Evolutionary conservation across 352 stramenopile genomes (phyloP), one percentile per base, ranked within the genome.

Genomic region (Vaucheria bursata): DNA sequence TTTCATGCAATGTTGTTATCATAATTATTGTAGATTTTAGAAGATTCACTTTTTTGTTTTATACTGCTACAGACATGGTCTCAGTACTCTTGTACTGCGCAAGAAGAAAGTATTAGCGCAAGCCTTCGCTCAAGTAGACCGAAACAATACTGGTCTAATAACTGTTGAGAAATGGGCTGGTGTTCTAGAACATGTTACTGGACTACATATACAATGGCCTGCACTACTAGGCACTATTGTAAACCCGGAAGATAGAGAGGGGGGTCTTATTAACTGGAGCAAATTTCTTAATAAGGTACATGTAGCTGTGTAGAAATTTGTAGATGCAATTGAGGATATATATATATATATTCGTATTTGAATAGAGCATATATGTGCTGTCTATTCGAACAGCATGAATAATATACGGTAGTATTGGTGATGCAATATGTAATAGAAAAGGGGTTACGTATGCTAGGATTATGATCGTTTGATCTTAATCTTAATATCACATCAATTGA

Each of bases 41-140:
- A n/a, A n/a, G n/a, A n/a, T n/a, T n/a, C n/a, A n/a, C n/a, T n/a
- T n/a, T n/a, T n/a, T n/a, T n/a, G n/a, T n/a, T n/a, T n/a, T n/a
- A n/a, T n/a, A n/a, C n/a, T n/a, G n/a, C n/a, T n/a, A 33, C n/a
- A 68, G 66, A 52, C 69, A 32, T 35, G 64, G 73, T 2, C 65
- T 86, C 53, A 69, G 49, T 2, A 76, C 76, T 31, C 80, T 86
- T 1, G 79, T 86, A 37, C 73, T 86, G 7, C 59, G 76, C 7
- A 85, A 85, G 70, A 85, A 85, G 74, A 65, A 50, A 36, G 75
- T 77, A 8, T 40, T 86, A 0, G 66, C 59, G 12, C 31, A 65
- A 2, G 82, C 82, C 4, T 86, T 85, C 36, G 50, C 72, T 12
- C 40, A 83, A 8, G 79, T 79, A 39, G 81, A 86, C 59, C 76